Base-by-base conservation (phyloP, 306 rosid species). In the Castanea sativa region DNA sequence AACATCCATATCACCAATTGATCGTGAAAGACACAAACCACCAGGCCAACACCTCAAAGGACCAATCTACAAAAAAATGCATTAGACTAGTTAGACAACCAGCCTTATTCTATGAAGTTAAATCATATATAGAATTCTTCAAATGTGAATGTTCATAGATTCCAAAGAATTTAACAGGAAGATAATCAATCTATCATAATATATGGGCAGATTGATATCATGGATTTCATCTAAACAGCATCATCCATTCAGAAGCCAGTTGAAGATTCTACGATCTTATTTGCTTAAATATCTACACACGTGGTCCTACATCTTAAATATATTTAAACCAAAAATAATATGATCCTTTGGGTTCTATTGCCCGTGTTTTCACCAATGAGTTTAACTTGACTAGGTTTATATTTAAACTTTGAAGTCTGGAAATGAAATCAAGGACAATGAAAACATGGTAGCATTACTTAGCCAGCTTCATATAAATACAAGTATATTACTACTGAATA, bases 41-140 rank as follows among this genome's bases (percentile, higher is more conserved):
- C 99, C 99, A 2, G 99, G 99, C 99, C 99, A 96, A 87, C 99
- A 96, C 88, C 99, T 90, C 90, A 96, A 87, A 49, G 99, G 99
- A 81, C 99, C 99, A 74, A 96, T 85, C 98, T 93, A 76, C 56
- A 80, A 71, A 52, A 75, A 25, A 73, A 64, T 19, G 53, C 19
- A 33, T 68, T 43, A 74, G 56, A 77, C 25, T 58, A 55, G 68
- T 80, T 21, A 69, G 25, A 33, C 38, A 35, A 35, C 27, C 51
- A 68, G 51, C 52, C 10, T 35, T 7, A 15, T 16, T 33, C 6
- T 23, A 16, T 33, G 52, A 15, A 68, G 72, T n/a, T 33, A 45
- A 80, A 75, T 35, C 69, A 69, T 45, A 19, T 63, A 78, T 79
- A 32, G 63, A 74, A 53, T 58, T 71, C 21, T 52, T 82, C 70